Conservation (phyloP, 805 yeast genomes). For the Schwanniomyces yamadae region DNA sequence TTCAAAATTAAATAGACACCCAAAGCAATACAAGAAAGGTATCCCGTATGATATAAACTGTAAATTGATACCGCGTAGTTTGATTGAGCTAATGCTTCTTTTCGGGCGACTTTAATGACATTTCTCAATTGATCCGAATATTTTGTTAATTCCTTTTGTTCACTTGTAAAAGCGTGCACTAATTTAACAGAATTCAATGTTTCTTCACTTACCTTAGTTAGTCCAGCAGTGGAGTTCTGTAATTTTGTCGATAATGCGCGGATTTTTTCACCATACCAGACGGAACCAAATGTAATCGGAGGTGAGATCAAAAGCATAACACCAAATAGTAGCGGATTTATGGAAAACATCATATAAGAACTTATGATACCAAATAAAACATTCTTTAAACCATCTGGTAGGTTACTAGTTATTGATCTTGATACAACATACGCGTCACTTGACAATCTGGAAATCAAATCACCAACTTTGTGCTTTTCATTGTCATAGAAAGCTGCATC, state of each 20-base stretch:
- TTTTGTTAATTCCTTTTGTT: slow-evolving; percentile 39
- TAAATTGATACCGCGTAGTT: slow-evolving; percentile 44
- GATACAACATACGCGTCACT: slow-evolving; percentile 49
- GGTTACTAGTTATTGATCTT: slow-evolving; percentile 40
- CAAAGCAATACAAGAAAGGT: slow-evolving; percentile 41
- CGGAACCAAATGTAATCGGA: slow-evolving; percentile 45
- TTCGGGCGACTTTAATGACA: slow-evolving; percentile 41
- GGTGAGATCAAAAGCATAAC: slow-evolving; percentile 46
- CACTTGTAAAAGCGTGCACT: slow-evolving; percentile 45
- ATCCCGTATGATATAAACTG: slow-evolving; percentile 42
- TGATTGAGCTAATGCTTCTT: slow-evolving; percentile 46
- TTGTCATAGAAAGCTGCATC: slow-evolving; percentile 42
- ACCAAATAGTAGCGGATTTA: slow-evolving; percentile 42
- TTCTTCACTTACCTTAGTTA: slow-evolving; percentile 45
- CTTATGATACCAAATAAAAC: slow-evolving; percentile 41
- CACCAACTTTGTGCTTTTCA: slow-evolving; percentile 47
- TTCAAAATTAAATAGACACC: slow-evolving; percentile 42
- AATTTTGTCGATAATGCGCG: slow-evolving; percentile 38
- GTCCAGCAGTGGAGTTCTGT: slow-evolving; percentile 45
- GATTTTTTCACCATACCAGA: slow-evolving; percentile 46
- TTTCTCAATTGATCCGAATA: slow-evolving; percentile 39
- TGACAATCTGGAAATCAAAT: slow-evolving; percentile 42
- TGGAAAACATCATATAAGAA: slow-evolving; percentile 45
- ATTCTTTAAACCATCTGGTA: slow-evolving; percentile 47
- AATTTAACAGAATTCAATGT: slow-evolving; percentile 42